Conservation (phyloP, 768 basidiomycete genomes). For the Nidularia pulvinata region DNA sequence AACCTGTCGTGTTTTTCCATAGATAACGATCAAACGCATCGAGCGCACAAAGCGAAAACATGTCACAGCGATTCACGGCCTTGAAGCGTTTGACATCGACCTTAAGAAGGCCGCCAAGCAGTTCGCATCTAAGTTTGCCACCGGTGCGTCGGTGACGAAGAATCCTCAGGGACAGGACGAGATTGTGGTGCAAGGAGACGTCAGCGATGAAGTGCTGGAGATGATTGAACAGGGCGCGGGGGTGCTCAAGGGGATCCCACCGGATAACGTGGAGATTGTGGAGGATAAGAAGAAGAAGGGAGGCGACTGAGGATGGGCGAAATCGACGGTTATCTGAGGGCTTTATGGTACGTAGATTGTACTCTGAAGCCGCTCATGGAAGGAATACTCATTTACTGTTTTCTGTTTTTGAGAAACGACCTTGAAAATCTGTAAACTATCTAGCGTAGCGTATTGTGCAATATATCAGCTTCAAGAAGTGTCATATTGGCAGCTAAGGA, state of each 20-base stretch:
- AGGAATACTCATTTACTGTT: too few relatives aligned
- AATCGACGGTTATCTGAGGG: too few relatives aligned
- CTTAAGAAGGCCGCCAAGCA: conserved; percentile 96
- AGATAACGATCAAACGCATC: conserved; percentile 91
- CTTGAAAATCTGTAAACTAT: too few relatives aligned
- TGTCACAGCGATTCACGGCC: conserved; percentile 86
- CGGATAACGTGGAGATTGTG: conserved; percentile 68
- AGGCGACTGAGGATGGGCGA: conserved; percentile 15
- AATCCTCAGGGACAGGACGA: conserved; percentile 90
- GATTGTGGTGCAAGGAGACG: conserved; percentile 97
- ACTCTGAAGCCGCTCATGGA: too few relatives aligned
- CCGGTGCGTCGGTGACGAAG: conserved; percentile 92
- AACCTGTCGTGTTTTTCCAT: conserved; percentile 1
- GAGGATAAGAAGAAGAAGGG: conserved; percentile 85
- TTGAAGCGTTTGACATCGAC: conserved; percentile 93
- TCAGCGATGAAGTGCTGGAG: conserved; percentile 83
- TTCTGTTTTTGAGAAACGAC: too few relatives aligned
- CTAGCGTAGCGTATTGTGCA: too few relatives aligned
- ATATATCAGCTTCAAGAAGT: too few relatives aligned
- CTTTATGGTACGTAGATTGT: too few relatives aligned
- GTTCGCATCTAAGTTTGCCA: conserved; percentile 93
- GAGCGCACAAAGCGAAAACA: conserved; percentile 96
- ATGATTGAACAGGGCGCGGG: conserved; percentile 70
- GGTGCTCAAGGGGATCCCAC: conserved; percentile 66
- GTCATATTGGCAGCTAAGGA: too few relatives aligned